phyloP scores from a whole-genome alignment of 352 stramenopile genomes.

The Globisporangium cederbergense region DNA sequence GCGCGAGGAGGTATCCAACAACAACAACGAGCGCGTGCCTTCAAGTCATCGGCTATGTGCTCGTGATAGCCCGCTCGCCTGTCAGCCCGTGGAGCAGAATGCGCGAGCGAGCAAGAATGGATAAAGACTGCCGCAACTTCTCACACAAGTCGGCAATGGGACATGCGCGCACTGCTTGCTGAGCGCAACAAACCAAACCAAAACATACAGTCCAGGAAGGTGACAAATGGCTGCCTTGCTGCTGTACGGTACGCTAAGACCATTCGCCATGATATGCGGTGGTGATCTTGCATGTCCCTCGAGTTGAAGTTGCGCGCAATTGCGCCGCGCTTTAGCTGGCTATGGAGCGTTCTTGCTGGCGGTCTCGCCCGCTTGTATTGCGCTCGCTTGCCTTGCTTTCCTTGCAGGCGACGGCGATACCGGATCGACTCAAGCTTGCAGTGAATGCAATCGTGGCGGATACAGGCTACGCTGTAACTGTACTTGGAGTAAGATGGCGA shows the following conservation, averaged over 20 bases:
- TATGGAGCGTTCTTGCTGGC: too few relatives aligned
- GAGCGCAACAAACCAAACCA: not conserved
- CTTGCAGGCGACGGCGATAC: not conserved
- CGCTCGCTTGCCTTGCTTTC: not conserved
- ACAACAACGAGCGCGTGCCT: conserved; percentile 1
- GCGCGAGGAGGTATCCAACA: conserved; percentile 4
- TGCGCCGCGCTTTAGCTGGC: not conserved
- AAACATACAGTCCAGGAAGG: not conserved
- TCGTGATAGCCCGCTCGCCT: not conserved
- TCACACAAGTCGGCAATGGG: conserved; percentile 1
- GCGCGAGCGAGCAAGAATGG: too few relatives aligned
- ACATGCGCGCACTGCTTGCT: conserved; percentile 3
- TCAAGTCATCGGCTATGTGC: not conserved
- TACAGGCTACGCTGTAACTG: too few relatives aligned
- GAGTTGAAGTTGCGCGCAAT: conserved; percentile 7
- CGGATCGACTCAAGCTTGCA: not conserved
- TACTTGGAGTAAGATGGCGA: not conserved
- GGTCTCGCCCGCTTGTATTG: not conserved
- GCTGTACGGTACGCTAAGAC: not conserved
- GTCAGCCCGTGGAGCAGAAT: not conserved
- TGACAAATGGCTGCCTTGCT: conserved; percentile 10
- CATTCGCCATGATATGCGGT: not conserved
- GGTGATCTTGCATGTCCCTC: conserved; percentile 2
- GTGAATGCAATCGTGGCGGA: too few relatives aligned
- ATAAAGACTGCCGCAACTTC: not conserved